These are phyloP conservation scores for Fusarium sp. DNA, from an alignment of 2,329 filamentous ascomycete species.

Conservation along the genomic window DNA sequence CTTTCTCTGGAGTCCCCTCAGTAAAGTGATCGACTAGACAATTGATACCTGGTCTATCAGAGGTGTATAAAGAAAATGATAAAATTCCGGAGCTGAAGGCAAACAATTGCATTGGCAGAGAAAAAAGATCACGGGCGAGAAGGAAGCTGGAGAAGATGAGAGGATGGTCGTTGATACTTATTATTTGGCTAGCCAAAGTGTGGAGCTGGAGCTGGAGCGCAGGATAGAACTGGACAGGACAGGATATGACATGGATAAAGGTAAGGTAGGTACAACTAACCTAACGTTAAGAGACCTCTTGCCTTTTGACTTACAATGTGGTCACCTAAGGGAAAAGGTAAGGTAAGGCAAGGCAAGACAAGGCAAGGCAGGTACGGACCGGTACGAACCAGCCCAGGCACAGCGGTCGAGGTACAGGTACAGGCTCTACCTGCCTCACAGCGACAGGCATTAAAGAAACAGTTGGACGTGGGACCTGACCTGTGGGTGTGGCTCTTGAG, in stretches of 20 bases:
- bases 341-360: background rate
- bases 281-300: slow-evolving; percentile 1
- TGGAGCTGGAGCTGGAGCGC: slow-evolving; percentile 42
- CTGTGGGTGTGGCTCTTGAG: slow-evolving; percentile 44
- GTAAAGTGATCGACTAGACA: slow-evolving; percentile 4
- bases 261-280: slow-evolving; percentile 13
- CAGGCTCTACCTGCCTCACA: slow-evolving; percentile 8
- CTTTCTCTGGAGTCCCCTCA: slow-evolving; percentile 12
- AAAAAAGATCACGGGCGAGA: slow-evolving; percentile 38
- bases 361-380: slow-evolving; percentile 21
- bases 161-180: slow-evolving; percentile 50
- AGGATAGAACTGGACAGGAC: background rate
- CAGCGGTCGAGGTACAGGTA: slow-evolving; percentile 29
- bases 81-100: slow-evolving; percentile 7
- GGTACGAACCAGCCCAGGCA: slow-evolving; percentile 21
- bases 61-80: background rate
- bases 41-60: background rate
- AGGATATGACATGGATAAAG: slow-evolving; percentile 23
- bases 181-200: slow-evolving; percentile 46
- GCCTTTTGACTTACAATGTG: slow-evolving; percentile 21
- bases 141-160: slow-evolving; percentile 41
- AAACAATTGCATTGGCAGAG: slow-evolving; percentile 19
- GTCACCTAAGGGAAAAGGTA: slow-evolving; percentile 13
- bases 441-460: slow-evolving; percentile 30
- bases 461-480: slow-evolving; percentile 40